Percentiles rank a stretch among this genome's conserved stretches.
Conservation (phyloP, 75 land plant genomes). For the Cupressus sempervirens region DNA sequence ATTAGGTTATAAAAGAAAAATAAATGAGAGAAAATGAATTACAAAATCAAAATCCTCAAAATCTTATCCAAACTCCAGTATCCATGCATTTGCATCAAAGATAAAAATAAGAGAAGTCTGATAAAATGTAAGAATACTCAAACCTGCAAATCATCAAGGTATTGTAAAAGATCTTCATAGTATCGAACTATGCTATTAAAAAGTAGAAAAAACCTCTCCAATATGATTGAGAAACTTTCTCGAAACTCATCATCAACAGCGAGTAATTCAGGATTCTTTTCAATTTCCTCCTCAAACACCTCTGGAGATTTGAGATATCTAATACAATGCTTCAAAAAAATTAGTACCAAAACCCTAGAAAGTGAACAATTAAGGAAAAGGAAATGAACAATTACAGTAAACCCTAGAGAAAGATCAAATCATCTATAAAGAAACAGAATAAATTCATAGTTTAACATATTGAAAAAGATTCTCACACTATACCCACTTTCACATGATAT, state of each 20-base stretch:
- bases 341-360: background rate
- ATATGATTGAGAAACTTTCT: slow-evolving; percentile 22
- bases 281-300: slow-evolving; percentile 38
- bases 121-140: background rate
- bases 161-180: slow-evolving; percentile 34
- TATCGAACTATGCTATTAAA: slow-evolving; percentile 36
- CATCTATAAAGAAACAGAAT: background rate
- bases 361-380: background rate
- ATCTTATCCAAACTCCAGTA: background rate
- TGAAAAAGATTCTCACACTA: background rate
- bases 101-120: background rate
- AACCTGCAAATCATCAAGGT: slow-evolving; percentile 44
- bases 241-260: slow-evolving; percentile 45
- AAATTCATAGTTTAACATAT: background rate
- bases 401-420: background rate
- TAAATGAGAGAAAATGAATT: background rate
- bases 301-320: slow-evolving; percentile 47
- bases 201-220: slow-evolving; percentile 41
- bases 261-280: slow-evolving; percentile 24
- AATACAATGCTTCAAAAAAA: background rate
- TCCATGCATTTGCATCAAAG: background rate
- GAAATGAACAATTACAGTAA: background rate
- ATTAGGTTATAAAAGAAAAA: background rate
- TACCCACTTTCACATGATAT: background rate
- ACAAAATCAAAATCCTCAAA: background rate